Evolutionary conservation across 106 monocot species (phyloP).

Genomic region (Dendrobium nobile): DNA sequence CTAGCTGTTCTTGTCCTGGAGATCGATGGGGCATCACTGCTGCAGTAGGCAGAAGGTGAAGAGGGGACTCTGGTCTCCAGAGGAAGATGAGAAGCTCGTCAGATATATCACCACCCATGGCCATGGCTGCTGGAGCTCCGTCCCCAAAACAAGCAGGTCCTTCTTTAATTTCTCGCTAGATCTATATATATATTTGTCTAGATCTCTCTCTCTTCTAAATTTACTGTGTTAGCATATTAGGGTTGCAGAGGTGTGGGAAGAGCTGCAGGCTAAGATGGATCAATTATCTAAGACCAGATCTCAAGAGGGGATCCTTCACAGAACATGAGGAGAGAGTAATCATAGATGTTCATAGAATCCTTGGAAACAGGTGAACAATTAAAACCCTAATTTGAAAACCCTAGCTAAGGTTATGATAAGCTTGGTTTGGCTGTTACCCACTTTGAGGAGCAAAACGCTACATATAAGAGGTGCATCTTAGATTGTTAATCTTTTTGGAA

Average conservation of each 20-base stretch:
- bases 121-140: conserved; percentile 76
- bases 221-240: conserved; percentile 14
- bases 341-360: conserved; percentile 73
- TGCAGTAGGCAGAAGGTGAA: conserved; percentile 82
- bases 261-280: conserved; percentile 5
- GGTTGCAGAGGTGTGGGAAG: conserved; percentile 63
- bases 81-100: conserved; percentile 17
- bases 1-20: neutral
- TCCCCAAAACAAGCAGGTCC: conserved; percentile 64
- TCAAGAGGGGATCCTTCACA: conserved; percentile 59
- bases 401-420: neutral
- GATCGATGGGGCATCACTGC: conserved; percentile 70
- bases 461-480: too few relatives aligned
- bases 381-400: neutral
- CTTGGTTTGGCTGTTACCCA: too few relatives aligned
- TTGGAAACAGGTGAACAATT: conserved; percentile 68
- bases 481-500: too few relatives aligned
- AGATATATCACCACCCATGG: conserved; percentile 56
- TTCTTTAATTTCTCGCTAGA: neutral
- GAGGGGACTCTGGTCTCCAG: conserved; percentile 69
- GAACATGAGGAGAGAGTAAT: conserved; percentile 63
- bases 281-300: conserved; percentile 48
- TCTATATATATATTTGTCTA: too few relatives aligned
- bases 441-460: too few relatives aligned
- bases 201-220: neutral